Evolutionary conservation across 768 basidiomycete species (phyloP).

Genomic region (Tulasnella sp.): DNA sequence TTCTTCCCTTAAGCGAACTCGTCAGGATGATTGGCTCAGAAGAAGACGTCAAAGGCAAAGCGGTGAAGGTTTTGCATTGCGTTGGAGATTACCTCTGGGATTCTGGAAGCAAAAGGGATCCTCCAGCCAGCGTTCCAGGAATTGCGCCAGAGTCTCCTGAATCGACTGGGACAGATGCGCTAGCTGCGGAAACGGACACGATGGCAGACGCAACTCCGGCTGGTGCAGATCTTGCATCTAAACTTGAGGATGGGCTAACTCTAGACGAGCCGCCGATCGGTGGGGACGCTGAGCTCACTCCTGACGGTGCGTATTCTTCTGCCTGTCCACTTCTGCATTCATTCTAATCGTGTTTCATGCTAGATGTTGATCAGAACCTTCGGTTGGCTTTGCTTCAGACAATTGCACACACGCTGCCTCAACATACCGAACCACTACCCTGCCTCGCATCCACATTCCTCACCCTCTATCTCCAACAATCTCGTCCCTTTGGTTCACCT

Average conservation of each 20-base stretch:
- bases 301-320: background rate
- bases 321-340: background rate
- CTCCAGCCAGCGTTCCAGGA: constrained; percentile 32
- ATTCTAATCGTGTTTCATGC: background rate
- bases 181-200: background rate
- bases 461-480: constrained; percentile 45
- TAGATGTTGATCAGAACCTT: constrained; percentile 53
- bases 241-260: background rate
- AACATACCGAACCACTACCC: constrained; percentile 24
- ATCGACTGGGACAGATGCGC: background rate
- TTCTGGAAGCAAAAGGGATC: constrained; percentile 55
- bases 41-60: constrained; percentile 63
- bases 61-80: constrained; percentile 60
- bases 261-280: background rate
- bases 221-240: background rate
- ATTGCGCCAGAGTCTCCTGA: background rate
- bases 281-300: background rate
- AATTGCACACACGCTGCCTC: constrained; percentile 34
- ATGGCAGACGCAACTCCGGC: background rate
- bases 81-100: constrained; percentile 74
- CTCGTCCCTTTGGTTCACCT: constrained; percentile 66
- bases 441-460: constrained; percentile 46
- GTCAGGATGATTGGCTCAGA: constrained; percentile 23
- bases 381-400: constrained; percentile 58
- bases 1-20: constrained; percentile 45